A percentile compares a stretch with the other conserved stretches of the same genome.
These are phyloP conservation scores for Myrica gale DNA, from an alignment of 306 rosid species.

Conservation along the genomic window DNA sequence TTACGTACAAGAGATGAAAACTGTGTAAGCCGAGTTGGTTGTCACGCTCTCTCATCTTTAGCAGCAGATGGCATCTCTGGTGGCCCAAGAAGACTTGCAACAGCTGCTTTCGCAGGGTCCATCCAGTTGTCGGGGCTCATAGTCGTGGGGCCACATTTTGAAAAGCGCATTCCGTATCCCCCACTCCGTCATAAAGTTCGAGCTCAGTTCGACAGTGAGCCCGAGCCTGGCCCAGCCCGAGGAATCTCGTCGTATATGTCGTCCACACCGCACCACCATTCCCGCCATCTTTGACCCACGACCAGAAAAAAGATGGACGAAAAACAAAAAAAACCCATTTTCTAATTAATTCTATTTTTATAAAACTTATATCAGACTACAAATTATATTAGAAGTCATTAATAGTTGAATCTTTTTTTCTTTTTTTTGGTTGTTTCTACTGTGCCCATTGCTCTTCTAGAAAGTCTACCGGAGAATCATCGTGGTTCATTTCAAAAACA, in stretches of 20 bases:
- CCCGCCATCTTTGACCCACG: too few relatives aligned
- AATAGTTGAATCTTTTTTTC: too few relatives aligned
- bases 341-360: too few relatives aligned
- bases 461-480: too few relatives aligned
- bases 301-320: too few relatives aligned
- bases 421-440: not conserved
- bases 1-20: too few relatives aligned
- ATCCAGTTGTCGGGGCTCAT: not conserved
- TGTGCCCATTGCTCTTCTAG: not conserved
- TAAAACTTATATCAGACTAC: too few relatives aligned
- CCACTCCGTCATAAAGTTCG: too few relatives aligned
- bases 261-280: not conserved
- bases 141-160: not conserved
- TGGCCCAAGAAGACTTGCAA: constrained; percentile 2
- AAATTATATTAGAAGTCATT: not conserved
- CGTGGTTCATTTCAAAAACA: too few relatives aligned
- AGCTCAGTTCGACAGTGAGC: not conserved
- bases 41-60: too few relatives aligned
- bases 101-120: not conserved
- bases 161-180: not conserved
- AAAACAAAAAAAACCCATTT: too few relatives aligned
- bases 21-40: too few relatives aligned
- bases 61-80: not conserved
- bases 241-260: not conserved
- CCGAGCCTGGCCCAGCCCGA: not conserved